Percentiles rank a stretch among this genome's conserved stretches.
Evolutionary conservation across 208 protist genomes (phyloP).

Genomic region (Wallacemonas sp.): DNA sequence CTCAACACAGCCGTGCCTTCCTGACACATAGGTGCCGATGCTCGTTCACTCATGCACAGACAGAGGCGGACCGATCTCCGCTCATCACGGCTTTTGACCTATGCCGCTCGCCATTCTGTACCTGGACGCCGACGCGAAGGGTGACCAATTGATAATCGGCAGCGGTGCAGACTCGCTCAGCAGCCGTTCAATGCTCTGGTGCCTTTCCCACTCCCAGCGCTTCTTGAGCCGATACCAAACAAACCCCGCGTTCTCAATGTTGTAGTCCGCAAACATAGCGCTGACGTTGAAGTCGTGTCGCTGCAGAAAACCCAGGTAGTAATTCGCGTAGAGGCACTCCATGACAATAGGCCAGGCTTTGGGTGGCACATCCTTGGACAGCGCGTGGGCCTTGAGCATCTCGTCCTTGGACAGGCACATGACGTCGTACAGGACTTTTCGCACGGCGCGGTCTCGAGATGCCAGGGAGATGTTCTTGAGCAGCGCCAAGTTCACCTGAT

Average conservation of each 20-base stretch:
- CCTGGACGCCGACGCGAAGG: constrained; percentile 42
- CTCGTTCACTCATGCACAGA: too few relatives aligned
- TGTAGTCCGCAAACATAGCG: constrained; percentile 86
- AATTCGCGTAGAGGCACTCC: constrained; percentile 86
- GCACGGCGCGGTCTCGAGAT: constrained; percentile 73
- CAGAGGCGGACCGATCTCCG: too few relatives aligned
- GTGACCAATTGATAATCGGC: constrained; percentile 56
- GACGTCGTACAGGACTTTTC: constrained; percentile 73
- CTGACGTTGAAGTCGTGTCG: constrained; percentile 84
- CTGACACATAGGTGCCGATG: too few relatives aligned
- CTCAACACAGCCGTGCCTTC: too few relatives aligned
- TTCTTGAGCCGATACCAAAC: constrained; percentile 85
- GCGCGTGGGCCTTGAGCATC: constrained; percentile 78
- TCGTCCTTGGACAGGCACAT: constrained; percentile 86
- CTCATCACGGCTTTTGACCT: constrained; percentile 8
- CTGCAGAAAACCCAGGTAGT: constrained; percentile 87
- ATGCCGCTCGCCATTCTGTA: constrained; percentile 61
- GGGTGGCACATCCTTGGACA: constrained; percentile 56
- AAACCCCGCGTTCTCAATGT: constrained; percentile 84
- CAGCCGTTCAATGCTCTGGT: constrained; percentile 73
- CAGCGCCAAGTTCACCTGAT: constrained; percentile 83
- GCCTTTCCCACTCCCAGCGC: constrained; percentile 72
- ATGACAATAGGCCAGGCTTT: constrained; percentile 84
- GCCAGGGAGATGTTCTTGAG: constrained; percentile 84
- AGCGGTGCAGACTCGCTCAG: constrained; percentile 72